Base-by-base conservation (phyloP, 2,329 filamentous ascomycete genomes). In the Zymoseptoria pseudotritici region DNA sequence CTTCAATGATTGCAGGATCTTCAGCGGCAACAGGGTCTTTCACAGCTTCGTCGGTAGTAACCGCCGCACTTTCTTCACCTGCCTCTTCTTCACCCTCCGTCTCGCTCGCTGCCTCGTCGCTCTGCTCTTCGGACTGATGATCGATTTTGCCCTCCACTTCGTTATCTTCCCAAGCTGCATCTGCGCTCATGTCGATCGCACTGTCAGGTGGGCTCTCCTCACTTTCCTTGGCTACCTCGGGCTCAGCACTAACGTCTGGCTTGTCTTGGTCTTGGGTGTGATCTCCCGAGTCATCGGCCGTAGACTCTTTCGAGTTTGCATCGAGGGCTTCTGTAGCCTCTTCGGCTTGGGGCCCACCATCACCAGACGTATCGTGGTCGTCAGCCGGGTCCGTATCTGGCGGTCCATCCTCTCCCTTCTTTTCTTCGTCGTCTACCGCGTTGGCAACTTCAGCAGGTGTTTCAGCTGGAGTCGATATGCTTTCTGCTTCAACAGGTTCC, bases 11-110 rank as follows among this genome's bases (percentile, higher is more conserved):
- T 21, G 4, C 50, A 17, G 50, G 13, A 52, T 7, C 19, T 31
- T 66, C 49, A 65, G 68, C 6, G 61, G 61, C 55, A 63, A 46
- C 56, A 17, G 17, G 57, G 56, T 63, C 57, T 29, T 59, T 50
- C 2, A 62, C 58, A 22, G 65, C 63, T 8, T 36, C 55, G 2
- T 36, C 56, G 10, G 52, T 20, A 8, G 51, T 24, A 29, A 36
- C 22, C 17, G 4, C 46, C 4, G 17, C 5, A n/a, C 51, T 55
- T 56, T 59, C 36, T 13, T 13, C 59, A 56, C 61, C 58, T 24
- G 56, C 50, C 17, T 63, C 57, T 24, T 67, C 62, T 10, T 49
- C 55, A 3, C 50, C 55, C 21, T 31, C 55, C 3, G 51, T 24
- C 24, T 51, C 46, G 17, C 51, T 29, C 17, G 4, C 46, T 4